These are phyloP conservation scores for Phellopilus nigrolimitatus DNA, from an alignment of 1,284 basidiomycete genomes.

Conservation along the genomic window DNA sequence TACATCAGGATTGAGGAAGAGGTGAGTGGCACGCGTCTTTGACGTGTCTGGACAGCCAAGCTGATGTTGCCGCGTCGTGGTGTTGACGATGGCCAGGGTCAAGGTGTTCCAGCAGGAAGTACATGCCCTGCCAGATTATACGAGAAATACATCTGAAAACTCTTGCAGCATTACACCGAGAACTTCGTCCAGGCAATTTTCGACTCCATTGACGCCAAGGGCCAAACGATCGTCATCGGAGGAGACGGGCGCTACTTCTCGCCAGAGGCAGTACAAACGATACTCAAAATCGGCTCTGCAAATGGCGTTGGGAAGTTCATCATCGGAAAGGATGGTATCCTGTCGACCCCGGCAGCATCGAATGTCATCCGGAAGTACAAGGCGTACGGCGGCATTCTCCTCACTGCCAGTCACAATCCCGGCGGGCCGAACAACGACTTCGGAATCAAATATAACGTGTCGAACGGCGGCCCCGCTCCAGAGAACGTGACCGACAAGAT, in stretches of 20 bases:
- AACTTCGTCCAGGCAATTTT: slow-evolving; percentile 98
- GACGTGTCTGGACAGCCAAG: slow-evolving; percentile 1
- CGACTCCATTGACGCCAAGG: slow-evolving; percentile 80
- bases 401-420: slow-evolving; percentile 98
- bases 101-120: slow-evolving; percentile 91
- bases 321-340: slow-evolving; percentile 84
- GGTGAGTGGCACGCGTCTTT: slow-evolving; percentile 41
- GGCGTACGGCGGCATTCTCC: slow-evolving; percentile 93
- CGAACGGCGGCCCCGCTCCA: slow-evolving; percentile 95
- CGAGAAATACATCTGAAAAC: slow-evolving; percentile 16
- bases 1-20: slow-evolving; percentile 90
- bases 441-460: slow-evolving; percentile 98
- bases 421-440: slow-evolving; percentile 97
- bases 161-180: slow-evolving; percentile 88
- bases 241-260: slow-evolving; percentile 97
- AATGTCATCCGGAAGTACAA: slow-evolving; percentile 95
- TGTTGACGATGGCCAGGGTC: slow-evolving; percentile 50
- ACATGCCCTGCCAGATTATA: slow-evolving; percentile 25
- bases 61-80: slow-evolving; percentile 21
- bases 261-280: slow-evolving; percentile 85
- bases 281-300: slow-evolving; percentile 87
- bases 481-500: slow-evolving; percentile 94
- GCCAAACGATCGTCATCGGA: slow-evolving; percentile 89
- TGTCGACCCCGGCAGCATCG: slow-evolving; percentile 96
- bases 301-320: slow-evolving; percentile 89